Evolutionary conservation across 192 early-diverging fungal species (phyloP), one percentile per base, ranked within the genome.

Genomic region (Linnemannia schmuckeri): DNA sequence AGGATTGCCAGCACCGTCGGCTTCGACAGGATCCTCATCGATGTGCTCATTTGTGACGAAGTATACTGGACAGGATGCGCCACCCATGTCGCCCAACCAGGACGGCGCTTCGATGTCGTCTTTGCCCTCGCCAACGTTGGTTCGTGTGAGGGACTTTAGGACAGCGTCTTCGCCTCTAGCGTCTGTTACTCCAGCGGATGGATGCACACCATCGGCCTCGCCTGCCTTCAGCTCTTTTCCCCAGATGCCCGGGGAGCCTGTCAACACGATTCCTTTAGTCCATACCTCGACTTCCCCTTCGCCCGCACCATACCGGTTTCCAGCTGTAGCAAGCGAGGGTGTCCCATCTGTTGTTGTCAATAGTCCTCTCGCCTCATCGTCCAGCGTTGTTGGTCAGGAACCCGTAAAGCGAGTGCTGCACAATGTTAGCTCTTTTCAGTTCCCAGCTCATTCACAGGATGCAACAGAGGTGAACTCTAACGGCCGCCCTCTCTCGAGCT

Each of bases 31-130:
- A 4, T 52, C 52, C 7, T 68, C 76, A 3, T 74, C 82, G 18
- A 63, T 78, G 22, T 77, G 76, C 61, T 83, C 82, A 6, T 54
- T 83, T 73, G 55, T 82, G 33, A 68, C 76, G 13, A 38, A 15
- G 13, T n/a, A 49, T 35, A 42, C 33, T 33, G 77, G 71, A 44
- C 33, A 30, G 13, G 75, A 37, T 74, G 69, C 47, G 44, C 27
- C 15, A 33, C 44, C 20, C 20, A 38, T 66, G 57, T 76, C 75
- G 18, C 75, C 75, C 27, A 54, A 6, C 49, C n/a, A 27, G 5
- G 52, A 75, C 22, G 35, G 33, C 4, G 12, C 40, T 1, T 54
- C 35, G 35, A 49, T 35, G 20, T 74, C 76, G 20, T 41, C 76
- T 24, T 44, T 49, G n/a, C n/a, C 76, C 10, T 66, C 61, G 7